phyloP scores from a whole-genome alignment of 768 basidiomycete species.

The Peribolospora kevripleyi region DNA sequence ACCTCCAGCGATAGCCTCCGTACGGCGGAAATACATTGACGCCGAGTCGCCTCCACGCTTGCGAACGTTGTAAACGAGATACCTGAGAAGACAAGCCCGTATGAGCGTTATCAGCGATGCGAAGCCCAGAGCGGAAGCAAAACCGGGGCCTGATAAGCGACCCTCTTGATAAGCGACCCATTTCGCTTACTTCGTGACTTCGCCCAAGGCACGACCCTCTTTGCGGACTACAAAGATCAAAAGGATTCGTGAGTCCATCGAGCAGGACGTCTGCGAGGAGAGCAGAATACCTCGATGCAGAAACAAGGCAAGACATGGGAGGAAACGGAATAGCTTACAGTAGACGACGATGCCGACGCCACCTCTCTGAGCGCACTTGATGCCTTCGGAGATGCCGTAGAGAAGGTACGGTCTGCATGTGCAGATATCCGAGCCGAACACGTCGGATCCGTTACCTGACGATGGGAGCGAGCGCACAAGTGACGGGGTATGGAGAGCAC shows the following conservation, averaged over 20 bases:
- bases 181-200: slow-evolving; percentile 69
- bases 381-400: slow-evolving; percentile 82
- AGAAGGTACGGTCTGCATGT: slow-evolving; percentile 78
- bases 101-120: not conserved
- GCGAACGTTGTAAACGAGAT: slow-evolving; percentile 85
- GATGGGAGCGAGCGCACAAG: slow-evolving; percentile 18
- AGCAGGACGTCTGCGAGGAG: too few relatives aligned
- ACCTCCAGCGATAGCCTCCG: slow-evolving; percentile 63
- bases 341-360: slow-evolving; percentile 86
- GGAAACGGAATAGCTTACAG: slow-evolving; percentile 31
- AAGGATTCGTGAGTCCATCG: too few relatives aligned
- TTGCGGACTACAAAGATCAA: slow-evolving; percentile 22
- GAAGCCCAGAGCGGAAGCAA: not conserved
- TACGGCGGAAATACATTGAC: slow-evolving; percentile 78
- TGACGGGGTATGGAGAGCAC: slow-evolving; percentile 71
- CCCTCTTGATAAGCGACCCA: slow-evolving; percentile 16
- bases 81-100: slow-evolving; percentile 23
- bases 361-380: slow-evolving; percentile 53
- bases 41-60: slow-evolving; percentile 86
- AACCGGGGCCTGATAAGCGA: slow-evolving; percentile 14
- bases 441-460: slow-evolving; percentile 62
- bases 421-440: slow-evolving; percentile 69
- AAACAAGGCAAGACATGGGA: not conserved
- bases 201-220: slow-evolving; percentile 76
- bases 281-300: not conserved